phyloP scores from a whole-genome alignment of 2,329 filamentous ascomycete species.

The Fusarium sp. region DNA sequence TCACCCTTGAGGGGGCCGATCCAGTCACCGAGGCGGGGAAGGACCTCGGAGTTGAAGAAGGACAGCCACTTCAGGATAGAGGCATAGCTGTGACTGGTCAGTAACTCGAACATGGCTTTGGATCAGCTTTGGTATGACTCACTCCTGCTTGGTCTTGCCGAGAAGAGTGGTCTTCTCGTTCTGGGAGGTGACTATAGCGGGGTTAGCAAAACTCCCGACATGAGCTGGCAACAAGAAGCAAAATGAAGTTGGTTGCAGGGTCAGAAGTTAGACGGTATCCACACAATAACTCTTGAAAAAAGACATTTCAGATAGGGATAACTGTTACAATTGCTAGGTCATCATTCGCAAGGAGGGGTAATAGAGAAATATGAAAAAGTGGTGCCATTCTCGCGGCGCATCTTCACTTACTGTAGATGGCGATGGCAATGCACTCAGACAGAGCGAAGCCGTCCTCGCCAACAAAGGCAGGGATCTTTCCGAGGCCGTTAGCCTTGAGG shows the following conservation, averaged over 20 bases:
- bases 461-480: conserved; percentile 93
- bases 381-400: conserved; percentile 29
- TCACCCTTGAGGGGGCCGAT: conserved; percentile 88
- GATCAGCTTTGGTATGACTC: conserved; percentile 54
- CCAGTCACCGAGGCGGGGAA: conserved; percentile 82
- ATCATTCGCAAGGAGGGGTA: conserved; percentile 65
- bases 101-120: neutral
- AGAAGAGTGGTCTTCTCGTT: conserved; percentile 99
- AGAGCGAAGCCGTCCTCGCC: conserved; percentile 92
- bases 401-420: conserved; percentile 90
- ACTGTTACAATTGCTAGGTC: conserved; percentile 87
- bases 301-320: conserved; percentile 97
- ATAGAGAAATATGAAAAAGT: conserved; percentile 51
- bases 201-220: conserved; percentile 54
- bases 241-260: conserved; percentile 52
- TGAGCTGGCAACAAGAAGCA: conserved; percentile 49
- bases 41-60: conserved; percentile 91
- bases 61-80: conserved; percentile 99
- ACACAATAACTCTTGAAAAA: conserved; percentile 70
- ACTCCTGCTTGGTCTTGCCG: conserved; percentile 99
- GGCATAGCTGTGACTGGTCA: conserved; percentile 75
- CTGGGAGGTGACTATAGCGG: conserved; percentile 88
- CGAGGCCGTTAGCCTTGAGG: conserved; percentile 86
- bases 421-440: conserved; percentile 92
- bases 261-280: conserved; percentile 94